Conservation (phyloP, 805 yeast species). For the Teunomyces kruisii region DNA sequence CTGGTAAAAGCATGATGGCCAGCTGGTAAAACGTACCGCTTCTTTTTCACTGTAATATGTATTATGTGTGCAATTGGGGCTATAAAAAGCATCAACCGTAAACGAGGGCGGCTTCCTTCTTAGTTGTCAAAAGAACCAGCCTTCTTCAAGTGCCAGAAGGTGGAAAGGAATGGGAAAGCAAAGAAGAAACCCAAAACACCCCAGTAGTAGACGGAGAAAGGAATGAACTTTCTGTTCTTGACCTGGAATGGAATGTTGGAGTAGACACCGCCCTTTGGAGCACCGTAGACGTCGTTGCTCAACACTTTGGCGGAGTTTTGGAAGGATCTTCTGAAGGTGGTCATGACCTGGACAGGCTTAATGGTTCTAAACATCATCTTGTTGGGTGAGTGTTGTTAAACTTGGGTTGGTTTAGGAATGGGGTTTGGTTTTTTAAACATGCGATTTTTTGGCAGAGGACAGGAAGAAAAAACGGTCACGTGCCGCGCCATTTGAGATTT, state of each 20-base stretch:
- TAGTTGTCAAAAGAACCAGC: constrained; percentile 49
- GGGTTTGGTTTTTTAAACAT: not conserved
- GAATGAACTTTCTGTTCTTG: constrained; percentile 81
- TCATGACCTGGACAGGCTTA: constrained; percentile 15
- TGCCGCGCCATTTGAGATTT: not conserved
- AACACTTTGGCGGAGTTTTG: constrained; percentile 43
- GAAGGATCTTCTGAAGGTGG: constrained; percentile 35
- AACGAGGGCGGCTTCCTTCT: no score
- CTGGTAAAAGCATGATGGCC: no score
- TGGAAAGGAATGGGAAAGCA: constrained; percentile 70
- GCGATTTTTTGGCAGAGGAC: not conserved
- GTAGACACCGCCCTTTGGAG: constrained; percentile 68
- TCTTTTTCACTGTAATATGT: not conserved
- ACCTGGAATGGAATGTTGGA: constrained; percentile 93
- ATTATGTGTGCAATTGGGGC: not conserved
- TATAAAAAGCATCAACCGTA: not conserved
- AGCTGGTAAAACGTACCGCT: no score
- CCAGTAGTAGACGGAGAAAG: constrained; percentile 80
- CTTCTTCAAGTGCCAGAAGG: constrained; percentile 83
- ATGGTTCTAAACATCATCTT: constrained; percentile 14
- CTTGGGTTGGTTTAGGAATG: not conserved
- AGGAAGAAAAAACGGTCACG: not conserved
- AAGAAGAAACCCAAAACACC: constrained; percentile 55
- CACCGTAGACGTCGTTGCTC: constrained; percentile 33
- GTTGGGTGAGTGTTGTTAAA: not conserved